Percentiles rank a stretch among this genome's conserved stretches.
These are phyloP conservation scores for Trichosporon coremiiforme DNA, from an alignment of 1,284 basidiomycete species.

Conservation along the genomic window DNA sequence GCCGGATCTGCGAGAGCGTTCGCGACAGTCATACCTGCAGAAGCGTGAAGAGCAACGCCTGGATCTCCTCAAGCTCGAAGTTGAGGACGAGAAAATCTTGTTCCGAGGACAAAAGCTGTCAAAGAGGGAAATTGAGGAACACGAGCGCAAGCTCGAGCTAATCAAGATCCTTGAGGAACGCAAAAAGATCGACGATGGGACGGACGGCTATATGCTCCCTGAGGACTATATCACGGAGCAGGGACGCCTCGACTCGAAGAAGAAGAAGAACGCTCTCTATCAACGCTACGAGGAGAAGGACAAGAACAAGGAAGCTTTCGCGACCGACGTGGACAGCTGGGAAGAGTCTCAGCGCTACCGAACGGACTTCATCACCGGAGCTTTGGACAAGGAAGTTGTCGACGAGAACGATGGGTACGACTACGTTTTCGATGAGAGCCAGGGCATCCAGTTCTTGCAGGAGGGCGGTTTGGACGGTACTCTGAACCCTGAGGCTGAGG, in stretches of 20 bases:
- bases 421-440: slow-evolving; percentile 96
- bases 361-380: slow-evolving; percentile 84
- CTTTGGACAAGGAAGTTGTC: slow-evolving; percentile 78
- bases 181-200: slow-evolving; percentile 88
- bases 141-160: slow-evolving; percentile 91
- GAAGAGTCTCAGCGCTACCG: slow-evolving; percentile 88
- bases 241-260: slow-evolving; percentile 97
- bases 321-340: slow-evolving; percentile 95
- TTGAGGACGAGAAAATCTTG: slow-evolving; percentile 84
- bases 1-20: slow-evolving; percentile 78
- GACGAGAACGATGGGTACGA: slow-evolving; percentile 78
- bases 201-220: slow-evolving; percentile 89
- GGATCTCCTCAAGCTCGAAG: slow-evolving; percentile 88
- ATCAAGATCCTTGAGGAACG: slow-evolving; percentile 90
- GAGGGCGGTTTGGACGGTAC: slow-evolving; percentile 74
- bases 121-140: slow-evolving; percentile 75
- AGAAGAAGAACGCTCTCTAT: slow-evolving; percentile 90
- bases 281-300: slow-evolving; percentile 88
- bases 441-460: slow-evolving; percentile 94
- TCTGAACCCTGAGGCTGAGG: slow-evolving; percentile 82
- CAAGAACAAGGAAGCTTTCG: slow-evolving; percentile 77
- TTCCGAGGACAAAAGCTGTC: slow-evolving; percentile 82
- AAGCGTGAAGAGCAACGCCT: slow-evolving; percentile 96
- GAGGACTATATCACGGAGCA: slow-evolving; percentile 98
- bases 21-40: slow-evolving; percentile 89